Evolutionary conservation across 257 asterid species (phyloP).

Genomic region (Nicotiana undulata): DNA sequence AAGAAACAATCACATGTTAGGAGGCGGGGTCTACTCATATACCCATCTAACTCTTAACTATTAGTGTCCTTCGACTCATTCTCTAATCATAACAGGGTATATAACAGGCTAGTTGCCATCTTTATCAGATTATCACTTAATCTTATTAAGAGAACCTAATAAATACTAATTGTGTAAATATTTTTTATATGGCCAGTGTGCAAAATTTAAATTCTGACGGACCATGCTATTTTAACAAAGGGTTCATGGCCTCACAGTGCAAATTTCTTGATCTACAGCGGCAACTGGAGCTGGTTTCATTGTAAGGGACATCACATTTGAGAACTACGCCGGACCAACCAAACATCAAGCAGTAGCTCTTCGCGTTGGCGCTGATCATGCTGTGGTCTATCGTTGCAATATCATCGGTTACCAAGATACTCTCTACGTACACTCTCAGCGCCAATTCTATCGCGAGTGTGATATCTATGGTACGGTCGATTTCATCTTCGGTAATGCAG

Average conservation of each 20-base stretch:
- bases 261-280: slow-evolving; percentile 30
- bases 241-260: background rate
- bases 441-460: slow-evolving; percentile 86
- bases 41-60: background rate
- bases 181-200: too few species aligned
- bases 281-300: slow-evolving; percentile 94
- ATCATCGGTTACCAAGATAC: slow-evolving; percentile 89
- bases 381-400: slow-evolving; percentile 74
- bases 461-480: slow-evolving; percentile 89
- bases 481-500: slow-evolving; percentile 92
- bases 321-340: slow-evolving; percentile 79
- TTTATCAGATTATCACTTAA: too few species aligned
- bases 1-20: slow-evolving; percentile 1
- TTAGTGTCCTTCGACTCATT: background rate
- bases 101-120: too few species aligned
- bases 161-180: too few species aligned
- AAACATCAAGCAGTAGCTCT: slow-evolving; percentile 99
- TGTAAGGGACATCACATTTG: slow-evolving; percentile 78
- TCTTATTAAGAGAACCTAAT: too few species aligned
- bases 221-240: background rate
- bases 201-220: background rate
- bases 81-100: background rate
- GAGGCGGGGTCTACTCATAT: background rate
- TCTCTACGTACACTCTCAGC: slow-evolving; percentile 69
- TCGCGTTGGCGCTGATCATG: slow-evolving; percentile 84